Evolutionary conservation across 495 filamentous ascomycete genomes (phyloP).

Genomic region (Xylaria intraflava): DNA sequence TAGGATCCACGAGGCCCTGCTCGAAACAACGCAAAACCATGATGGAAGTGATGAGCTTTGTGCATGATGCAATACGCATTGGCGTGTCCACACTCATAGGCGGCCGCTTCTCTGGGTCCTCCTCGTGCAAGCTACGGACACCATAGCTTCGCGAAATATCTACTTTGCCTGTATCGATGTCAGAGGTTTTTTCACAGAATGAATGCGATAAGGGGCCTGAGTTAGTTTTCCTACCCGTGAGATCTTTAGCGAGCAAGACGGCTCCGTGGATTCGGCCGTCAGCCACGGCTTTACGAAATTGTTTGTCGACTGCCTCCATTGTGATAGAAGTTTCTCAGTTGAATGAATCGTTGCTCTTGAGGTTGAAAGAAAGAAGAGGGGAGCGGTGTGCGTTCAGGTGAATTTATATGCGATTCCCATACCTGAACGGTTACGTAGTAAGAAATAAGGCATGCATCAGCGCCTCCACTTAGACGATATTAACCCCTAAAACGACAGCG

Average conservation of each 20-base stretch:
- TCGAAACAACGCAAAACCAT: constrained; percentile 44
- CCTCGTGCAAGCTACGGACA: constrained; percentile 1
- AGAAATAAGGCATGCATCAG: no score
- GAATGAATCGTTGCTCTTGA: not conserved
- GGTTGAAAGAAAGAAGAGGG: no score
- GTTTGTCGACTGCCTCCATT: constrained; percentile 8
- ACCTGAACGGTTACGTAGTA: no score
- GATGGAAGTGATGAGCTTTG: constrained; percentile 46
- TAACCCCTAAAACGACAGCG: no score
- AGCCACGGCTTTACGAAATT: constrained; percentile 2
- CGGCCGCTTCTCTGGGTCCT: constrained; percentile 2
- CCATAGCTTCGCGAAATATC: constrained; percentile 9
- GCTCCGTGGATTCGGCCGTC: constrained; percentile 10
- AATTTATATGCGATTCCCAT: no score
- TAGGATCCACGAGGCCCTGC: constrained; percentile 32
- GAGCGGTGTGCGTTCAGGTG: no score
- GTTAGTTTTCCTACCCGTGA: not conserved
- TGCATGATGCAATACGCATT: constrained; percentile 39
- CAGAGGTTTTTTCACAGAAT: not conserved
- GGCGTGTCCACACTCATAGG: constrained; percentile 3
- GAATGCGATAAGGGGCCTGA: not conserved
- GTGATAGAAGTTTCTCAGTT: not conserved
- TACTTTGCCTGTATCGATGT: constrained; percentile 1
- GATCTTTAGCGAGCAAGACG: constrained; percentile 8
- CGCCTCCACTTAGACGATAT: no score